These are phyloP conservation scores for Penicillium sp. DNA, from an alignment of 2,329 filamentous ascomycete species.

Conservation along the genomic window DNA sequence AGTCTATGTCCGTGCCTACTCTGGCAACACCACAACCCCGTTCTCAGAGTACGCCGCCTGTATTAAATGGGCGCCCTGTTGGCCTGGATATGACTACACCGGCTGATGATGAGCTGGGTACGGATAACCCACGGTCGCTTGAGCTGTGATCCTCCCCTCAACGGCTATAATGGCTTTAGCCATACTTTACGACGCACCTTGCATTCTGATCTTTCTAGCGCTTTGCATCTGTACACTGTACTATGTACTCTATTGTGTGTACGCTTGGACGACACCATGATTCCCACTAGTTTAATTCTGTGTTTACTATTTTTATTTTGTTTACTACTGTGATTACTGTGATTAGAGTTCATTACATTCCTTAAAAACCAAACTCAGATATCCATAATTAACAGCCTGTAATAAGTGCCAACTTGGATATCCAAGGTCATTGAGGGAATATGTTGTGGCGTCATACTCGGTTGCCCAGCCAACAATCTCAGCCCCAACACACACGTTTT, in stretches of 20 bases:
- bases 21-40: slow-evolving; percentile 27
- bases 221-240: slow-evolving; percentile 10
- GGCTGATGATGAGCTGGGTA: not conserved
- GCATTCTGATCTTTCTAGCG: slow-evolving; percentile 10
- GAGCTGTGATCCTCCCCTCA: not conserved
- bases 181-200: slow-evolving; percentile 5
- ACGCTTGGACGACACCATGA: slow-evolving; percentile 2
- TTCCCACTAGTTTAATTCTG: not conserved
- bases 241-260: slow-evolving; percentile 1
- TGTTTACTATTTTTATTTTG: not conserved
- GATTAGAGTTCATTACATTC: not conserved
- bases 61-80: slow-evolving; percentile 21
- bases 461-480: slow-evolving; percentile 45
- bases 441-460: slow-evolving; percentile 11
- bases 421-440: not conserved
- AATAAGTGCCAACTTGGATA: slow-evolving; percentile 3
- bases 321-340: not conserved
- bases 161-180: not conserved
- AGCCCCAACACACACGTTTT: slow-evolving; percentile 20
- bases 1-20: slow-evolving; percentile 24
- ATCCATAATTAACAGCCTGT: not conserved
- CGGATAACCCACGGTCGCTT: slow-evolving; percentile 4
- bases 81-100: slow-evolving; percentile 8
- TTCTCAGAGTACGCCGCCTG: slow-evolving; percentile 36
- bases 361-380: not conserved